Percentiles rank a stretch among this genome's conserved stretches.
These are phyloP conservation scores for Dendryphion nanum DNA, from an alignment of 2,329 filamentous ascomycete genomes.

Conservation along the genomic window DNA sequence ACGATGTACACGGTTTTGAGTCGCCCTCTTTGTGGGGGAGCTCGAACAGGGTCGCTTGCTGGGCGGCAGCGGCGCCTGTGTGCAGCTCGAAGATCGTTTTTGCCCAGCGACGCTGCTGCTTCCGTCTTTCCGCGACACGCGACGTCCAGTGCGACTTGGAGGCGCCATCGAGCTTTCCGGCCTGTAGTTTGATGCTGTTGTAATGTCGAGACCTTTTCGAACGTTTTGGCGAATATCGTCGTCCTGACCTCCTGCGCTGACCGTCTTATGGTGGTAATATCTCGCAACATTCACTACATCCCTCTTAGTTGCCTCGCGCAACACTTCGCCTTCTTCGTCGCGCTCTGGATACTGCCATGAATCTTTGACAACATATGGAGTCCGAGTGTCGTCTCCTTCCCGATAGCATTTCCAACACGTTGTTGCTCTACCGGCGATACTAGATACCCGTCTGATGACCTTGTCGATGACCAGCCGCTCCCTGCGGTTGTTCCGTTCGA, in stretches of 20 bases:
- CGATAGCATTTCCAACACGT: constrained; percentile 35
- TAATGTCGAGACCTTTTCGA: constrained; percentile 19
- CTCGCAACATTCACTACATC: constrained; percentile 41
- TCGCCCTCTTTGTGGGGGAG: constrained; percentile 11
- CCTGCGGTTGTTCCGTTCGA: constrained; percentile 32
- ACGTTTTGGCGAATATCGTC: constrained; percentile 39
- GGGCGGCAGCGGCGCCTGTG: constrained; percentile 5
- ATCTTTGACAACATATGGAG: constrained; percentile 47
- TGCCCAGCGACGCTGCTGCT: not conserved
- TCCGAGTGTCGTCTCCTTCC: constrained; percentile 27
- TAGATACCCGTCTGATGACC: constrained; percentile 14
- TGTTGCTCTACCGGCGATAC: constrained; percentile 14
- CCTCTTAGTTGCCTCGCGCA: constrained; percentile 38
- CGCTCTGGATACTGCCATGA: constrained; percentile 46
- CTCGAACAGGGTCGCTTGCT: constrained; percentile 9
- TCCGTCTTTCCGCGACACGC: constrained; percentile 11
- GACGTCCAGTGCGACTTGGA: constrained; percentile 15
- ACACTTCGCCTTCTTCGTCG: constrained; percentile 43
- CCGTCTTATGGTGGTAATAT: constrained; percentile 44
- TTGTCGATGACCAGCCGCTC: constrained; percentile 18
- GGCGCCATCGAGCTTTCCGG: constrained; percentile 1
- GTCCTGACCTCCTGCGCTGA: constrained; percentile 29
- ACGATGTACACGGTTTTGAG: constrained; percentile 44
- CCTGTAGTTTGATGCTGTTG: not conserved
- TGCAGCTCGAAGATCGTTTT: constrained; percentile 9